Base-by-base conservation (phyloP, 331 rosid genomes). In the Malus hybrid region DNA sequence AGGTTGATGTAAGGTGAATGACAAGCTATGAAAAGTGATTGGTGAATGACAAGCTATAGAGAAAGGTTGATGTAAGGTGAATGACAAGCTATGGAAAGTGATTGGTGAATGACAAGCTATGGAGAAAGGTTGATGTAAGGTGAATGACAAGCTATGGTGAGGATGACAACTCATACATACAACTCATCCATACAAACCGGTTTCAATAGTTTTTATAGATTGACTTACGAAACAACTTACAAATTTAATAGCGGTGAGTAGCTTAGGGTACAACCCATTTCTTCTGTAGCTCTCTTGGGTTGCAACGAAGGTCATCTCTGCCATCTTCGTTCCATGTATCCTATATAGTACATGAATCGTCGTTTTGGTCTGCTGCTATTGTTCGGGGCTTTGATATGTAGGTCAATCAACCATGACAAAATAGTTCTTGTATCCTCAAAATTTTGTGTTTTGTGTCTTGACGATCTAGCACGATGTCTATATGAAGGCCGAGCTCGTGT, bases 301-400 rank as follows among this genome's bases (percentile, higher is more conserved):
- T 15, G 74, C 63, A 14, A 76, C 78, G 16, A 76, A 71, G n/a
- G 81, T 60, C 70, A 81, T 71, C 70, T 81, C 81, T 5, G 71
- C 81, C 29, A 66, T 44, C 57, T 11, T 67, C 4, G 10, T 63
- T 52, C 84, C 78, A 65, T 77, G 81, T 27, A 76, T 57, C 29
- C 81, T 81, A 15, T n/a, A 50, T n/a, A 50, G 14, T 39, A 19
- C 88, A 84, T 15, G 81, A 59, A 73, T 73, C 85, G 18, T 85
- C 88, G 44, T 54, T 78, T 9, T 15, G 64, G 67, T 83, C 86
- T 18, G 34, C 12, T 8, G 66, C 70, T 56, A 13, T 50, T 54
- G 39, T 55, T 5, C 9, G 18, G 6, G 69, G 75, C 56, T 62
- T 31, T 66, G 63, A 54, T 42, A 18, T 39, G 27, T 22, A 77